A percentile compares a stretch with the other conserved stretches of the same genome.
Conservation (phyloP, 495 filamentous ascomycete genomes). For the Penicillium desertorum region DNA sequence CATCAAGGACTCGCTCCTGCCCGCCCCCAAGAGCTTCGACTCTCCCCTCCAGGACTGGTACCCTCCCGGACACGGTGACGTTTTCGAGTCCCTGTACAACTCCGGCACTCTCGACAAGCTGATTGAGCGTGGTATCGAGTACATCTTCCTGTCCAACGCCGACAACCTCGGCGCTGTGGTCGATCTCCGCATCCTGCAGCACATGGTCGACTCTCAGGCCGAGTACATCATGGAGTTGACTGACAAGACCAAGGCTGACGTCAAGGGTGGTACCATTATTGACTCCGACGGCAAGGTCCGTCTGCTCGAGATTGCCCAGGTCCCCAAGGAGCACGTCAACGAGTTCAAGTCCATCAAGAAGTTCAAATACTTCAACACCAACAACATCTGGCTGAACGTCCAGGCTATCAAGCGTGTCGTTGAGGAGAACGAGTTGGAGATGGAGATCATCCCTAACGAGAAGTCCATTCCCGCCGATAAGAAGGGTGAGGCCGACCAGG, state of each 20-base stretch:
- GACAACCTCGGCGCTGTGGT: constrained; percentile 98
- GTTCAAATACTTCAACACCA: constrained; percentile 99
- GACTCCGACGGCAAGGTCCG: constrained; percentile 96
- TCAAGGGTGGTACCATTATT: constrained; percentile 99
- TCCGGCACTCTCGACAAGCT: constrained; percentile 97
- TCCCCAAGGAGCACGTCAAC: constrained; percentile 99
- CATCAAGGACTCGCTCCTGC: constrained; percentile 95
- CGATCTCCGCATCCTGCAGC: constrained; percentile 94
- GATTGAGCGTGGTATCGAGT: constrained; percentile 89
- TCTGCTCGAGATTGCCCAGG: constrained; percentile 97
- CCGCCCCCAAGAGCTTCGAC: constrained; percentile 85
- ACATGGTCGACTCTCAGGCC: constrained; percentile 93
- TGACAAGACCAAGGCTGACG: constrained; percentile 99
- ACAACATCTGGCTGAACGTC: constrained; percentile 99
- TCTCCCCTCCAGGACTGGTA: constrained; percentile 97
- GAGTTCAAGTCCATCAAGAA: constrained; percentile 99
- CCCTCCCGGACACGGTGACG: constrained; percentile 97
- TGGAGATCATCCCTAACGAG: constrained; percentile 99
- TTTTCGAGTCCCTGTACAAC: constrained; percentile 99
- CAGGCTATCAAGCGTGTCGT: constrained; percentile 98
- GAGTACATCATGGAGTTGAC: constrained; percentile 99
- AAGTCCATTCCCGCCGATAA: constrained; percentile 98
- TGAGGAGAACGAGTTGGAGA: constrained; percentile 96
- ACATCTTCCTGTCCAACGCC: constrained; percentile 98
- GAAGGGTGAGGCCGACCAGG: constrained; percentile 98